Base-by-base conservation (phyloP, 2,329 filamentous ascomycete species). In the Botrytis deweyae region DNA sequence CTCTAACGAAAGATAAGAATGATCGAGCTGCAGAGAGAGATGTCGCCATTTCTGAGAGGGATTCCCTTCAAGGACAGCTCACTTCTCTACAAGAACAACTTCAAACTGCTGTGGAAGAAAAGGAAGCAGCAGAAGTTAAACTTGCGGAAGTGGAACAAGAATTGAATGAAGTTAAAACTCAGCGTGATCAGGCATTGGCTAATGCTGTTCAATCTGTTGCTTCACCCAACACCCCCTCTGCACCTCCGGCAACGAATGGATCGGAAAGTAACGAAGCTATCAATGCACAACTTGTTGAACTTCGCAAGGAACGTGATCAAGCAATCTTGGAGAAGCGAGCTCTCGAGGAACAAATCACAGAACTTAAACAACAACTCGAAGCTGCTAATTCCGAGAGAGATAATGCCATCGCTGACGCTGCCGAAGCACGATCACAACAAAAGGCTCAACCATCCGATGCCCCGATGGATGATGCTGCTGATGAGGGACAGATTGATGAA, bases 301-400 rank as follows among this genome's bases (percentile, higher is more conserved):
- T 85, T 22, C 86, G 83, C 36, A 88, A 90, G 76, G 89, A 95
- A 77, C 87, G 96, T 16, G 89, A 91, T 62, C 86, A 85, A 2
- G 87, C 91, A 71, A 90, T 84, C 10, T 85, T 89, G 16, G 90
- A 96, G 80, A 94, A 93, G 81, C 86, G 90, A 29, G 85, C 85
- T 3, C 85, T 93, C n/a, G 89, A 93, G 76, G 84, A 88, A 73
- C 89, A 92, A 75, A 85, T 92, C 3, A 84, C 86, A 64, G 82
- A 80, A 38, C 81, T 91, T 3, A 87, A 84, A 44, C 76, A 81
- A 10, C 90, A 94, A 78, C 84, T 97, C 20, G 86, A 90, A 70
- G 83, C 85, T 16, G 88, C 87, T 1, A 87, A 89, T 72, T 84
- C 87, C 9, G 90, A 94, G 78, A 86, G 92, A 63, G 92, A 94